Conservation (phyloP, 2,329 filamentous ascomycete genomes). For the Ophiostoma tasmaniense region DNA sequence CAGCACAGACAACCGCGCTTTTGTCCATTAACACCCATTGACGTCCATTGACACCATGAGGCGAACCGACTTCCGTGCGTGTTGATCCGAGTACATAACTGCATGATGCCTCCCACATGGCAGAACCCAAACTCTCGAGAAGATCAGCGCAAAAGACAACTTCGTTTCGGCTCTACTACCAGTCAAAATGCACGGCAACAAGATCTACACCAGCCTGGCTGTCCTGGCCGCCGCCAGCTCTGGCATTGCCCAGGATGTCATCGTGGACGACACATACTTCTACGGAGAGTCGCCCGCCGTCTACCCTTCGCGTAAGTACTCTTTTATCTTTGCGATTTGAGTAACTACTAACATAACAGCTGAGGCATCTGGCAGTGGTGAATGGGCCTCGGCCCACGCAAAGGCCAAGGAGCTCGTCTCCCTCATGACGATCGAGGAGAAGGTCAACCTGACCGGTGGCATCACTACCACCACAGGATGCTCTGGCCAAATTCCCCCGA, state of each 20-base stretch:
- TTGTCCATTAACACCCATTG: background rate
- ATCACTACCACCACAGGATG: constrained; percentile 45
- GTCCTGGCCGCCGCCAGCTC: constrained; percentile 28
- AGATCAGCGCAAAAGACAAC: constrained; percentile 6
- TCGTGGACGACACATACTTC: constrained; percentile 37
- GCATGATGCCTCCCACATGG: constrained; percentile 2
- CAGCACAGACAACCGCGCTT: background rate
- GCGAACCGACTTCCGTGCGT: background rate
- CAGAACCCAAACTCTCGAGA: background rate
- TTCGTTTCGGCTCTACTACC: background rate
- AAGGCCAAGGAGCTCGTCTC: constrained; percentile 62
- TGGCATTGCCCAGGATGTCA: constrained; percentile 19
- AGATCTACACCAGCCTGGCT: constrained; percentile 24
- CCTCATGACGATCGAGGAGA: constrained; percentile 61
- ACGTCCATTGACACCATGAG: background rate
- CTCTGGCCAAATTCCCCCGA: constrained; percentile 35
- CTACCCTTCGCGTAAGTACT: constrained; percentile 35
- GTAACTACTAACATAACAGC: constrained; percentile 18
- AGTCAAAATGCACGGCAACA: constrained; percentile 3
- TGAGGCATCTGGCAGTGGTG: constrained; percentile 48
- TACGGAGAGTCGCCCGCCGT: constrained; percentile 43
- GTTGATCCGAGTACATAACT: constrained; percentile 4
- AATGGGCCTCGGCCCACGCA: constrained; percentile 58
- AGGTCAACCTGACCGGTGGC: constrained; percentile 64
- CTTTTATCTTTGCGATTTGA: background rate